Percentiles rank a stretch among this genome's conserved stretches.
These are phyloP conservation scores for Cladosporium velox DNA, from an alignment of 2,329 filamentous ascomycete genomes.

Conservation along the genomic window DNA sequence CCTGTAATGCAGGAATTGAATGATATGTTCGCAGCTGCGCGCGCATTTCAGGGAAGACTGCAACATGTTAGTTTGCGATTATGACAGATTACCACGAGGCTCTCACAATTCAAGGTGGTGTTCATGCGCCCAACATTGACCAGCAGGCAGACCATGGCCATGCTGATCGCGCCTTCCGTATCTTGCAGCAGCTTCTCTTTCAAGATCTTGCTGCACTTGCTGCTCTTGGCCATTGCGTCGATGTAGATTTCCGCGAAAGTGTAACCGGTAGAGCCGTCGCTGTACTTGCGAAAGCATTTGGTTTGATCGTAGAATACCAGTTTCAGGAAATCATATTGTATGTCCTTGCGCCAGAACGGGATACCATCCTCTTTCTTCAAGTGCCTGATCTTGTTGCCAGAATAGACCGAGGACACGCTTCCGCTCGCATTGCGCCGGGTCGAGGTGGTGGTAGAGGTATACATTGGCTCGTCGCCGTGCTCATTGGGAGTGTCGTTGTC, in stretches of 20 bases:
- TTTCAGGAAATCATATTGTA: slow-evolving; percentile 83
- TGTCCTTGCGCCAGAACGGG: slow-evolving; percentile 82
- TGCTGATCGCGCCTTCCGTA: slow-evolving; percentile 87
- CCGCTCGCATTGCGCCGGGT: slow-evolving; percentile 65
- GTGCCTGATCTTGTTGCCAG: slow-evolving; percentile 76
- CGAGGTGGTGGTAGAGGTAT: slow-evolving; percentile 52
- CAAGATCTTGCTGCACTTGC: slow-evolving; percentile 97
- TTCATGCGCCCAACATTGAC: slow-evolving; percentile 99
- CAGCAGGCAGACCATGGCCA: slow-evolving; percentile 98
- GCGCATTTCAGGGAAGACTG: slow-evolving; percentile 99
- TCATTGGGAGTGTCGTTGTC: slow-evolving; percentile 10
- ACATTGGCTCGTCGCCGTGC: slow-evolving; percentile 32
- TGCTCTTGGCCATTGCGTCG: slow-evolving; percentile 96
- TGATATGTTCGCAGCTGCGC: slow-evolving; percentile 97
- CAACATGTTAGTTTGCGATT: slow-evolving; percentile 24
- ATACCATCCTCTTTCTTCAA: slow-evolving; percentile 88
- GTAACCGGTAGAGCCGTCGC: slow-evolving; percentile 72
- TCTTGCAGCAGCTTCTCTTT: slow-evolving; percentile 95
- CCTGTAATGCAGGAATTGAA: slow-evolving; percentile 93
- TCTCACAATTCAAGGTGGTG: slow-evolving; percentile 91
- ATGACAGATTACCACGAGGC: not conserved
- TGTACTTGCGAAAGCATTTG: slow-evolving; percentile 86
- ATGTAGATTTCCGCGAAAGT: slow-evolving; percentile 95
- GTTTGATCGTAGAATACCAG: slow-evolving; percentile 75
- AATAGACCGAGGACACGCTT: slow-evolving; percentile 66